phyloP scores from a whole-genome alignment of 2,329 filamentous ascomycete genomes.

The Colletotrichum sublineola region DNA sequence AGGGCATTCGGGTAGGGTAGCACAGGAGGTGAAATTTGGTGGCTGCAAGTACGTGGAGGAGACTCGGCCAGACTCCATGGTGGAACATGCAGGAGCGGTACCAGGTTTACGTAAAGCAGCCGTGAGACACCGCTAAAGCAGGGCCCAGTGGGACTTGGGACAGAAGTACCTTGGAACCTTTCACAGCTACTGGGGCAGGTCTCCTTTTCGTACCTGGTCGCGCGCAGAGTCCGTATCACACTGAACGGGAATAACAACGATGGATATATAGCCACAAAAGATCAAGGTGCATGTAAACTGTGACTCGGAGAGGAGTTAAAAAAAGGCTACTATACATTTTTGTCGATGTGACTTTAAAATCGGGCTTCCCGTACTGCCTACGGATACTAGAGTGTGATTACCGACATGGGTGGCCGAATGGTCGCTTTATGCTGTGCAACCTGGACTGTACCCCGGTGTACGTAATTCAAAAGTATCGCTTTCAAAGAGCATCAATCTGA shows the following conservation, averaged over 20 bases:
- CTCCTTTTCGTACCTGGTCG: conserved; percentile 2
- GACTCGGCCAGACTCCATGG: conserved; percentile 12
- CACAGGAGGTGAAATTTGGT: conserved; percentile 35
- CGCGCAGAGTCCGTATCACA: background rate
- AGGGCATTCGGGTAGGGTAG: conserved; percentile 9
- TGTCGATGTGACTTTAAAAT: background rate
- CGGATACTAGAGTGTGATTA: background rate
- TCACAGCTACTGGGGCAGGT: background rate
- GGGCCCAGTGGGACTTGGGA: conserved; percentile 12
- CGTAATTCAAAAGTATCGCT: background rate
- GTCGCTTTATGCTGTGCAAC: background rate
- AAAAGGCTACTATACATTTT: background rate
- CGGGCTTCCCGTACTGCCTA: background rate
- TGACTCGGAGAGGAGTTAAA: background rate
- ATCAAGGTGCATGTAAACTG: background rate
- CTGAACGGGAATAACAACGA: background rate
- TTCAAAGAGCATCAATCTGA: background rate
- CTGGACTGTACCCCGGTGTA: background rate
- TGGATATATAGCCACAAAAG: background rate
- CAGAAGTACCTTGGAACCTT: conserved; percentile 29
- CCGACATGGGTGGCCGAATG: background rate
- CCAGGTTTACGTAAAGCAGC: conserved; percentile 34
- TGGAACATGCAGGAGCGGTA: conserved; percentile 28
- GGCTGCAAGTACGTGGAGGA: conserved; percentile 30
- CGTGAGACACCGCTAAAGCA: conserved; percentile 15